Conservation (phyloP, 2,329 filamentous ascomycete genomes). For the Claviceps lovelessii region DNA sequence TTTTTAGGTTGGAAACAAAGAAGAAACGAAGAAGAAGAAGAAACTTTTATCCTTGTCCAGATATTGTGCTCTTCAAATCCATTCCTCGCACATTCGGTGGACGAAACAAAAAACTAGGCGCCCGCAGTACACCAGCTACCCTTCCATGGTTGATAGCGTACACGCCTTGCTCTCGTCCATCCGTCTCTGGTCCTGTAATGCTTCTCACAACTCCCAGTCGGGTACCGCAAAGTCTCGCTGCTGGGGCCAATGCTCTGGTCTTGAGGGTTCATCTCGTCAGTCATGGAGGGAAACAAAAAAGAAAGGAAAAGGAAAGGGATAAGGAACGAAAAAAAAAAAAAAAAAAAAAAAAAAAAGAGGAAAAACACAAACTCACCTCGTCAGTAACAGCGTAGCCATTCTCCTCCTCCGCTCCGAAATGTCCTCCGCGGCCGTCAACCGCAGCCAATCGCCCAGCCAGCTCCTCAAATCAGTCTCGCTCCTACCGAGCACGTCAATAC, state of each 20-base stretch:
- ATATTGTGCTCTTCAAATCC: neutral
- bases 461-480: constrained; percentile 42
- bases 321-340: neutral
- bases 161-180: neutral
- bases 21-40: too few species aligned
- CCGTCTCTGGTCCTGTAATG: neutral
- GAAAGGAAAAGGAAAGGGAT: neutral
- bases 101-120: neutral
- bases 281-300: neutral
- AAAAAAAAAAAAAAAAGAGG: neutral
- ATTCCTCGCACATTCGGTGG: too few species aligned
- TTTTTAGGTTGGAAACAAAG: too few species aligned
- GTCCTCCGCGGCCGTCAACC: constrained; percentile 25
- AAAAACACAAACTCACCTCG: constrained; percentile 20
- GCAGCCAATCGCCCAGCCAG: constrained; percentile 33
- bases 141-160: neutral
- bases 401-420: constrained; percentile 22
- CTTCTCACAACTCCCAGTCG: constrained; percentile 23
- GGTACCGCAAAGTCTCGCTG: constrained; percentile 27
- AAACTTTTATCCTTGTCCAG: neutral
- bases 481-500: constrained; percentile 41
- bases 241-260: constrained; percentile 27
- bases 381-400: constrained; percentile 26
- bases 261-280: constrained; percentile 10
- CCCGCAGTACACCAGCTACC: neutral